Conservation (phyloP, 305 asterid species). For the Petunia hybrid region DNA sequence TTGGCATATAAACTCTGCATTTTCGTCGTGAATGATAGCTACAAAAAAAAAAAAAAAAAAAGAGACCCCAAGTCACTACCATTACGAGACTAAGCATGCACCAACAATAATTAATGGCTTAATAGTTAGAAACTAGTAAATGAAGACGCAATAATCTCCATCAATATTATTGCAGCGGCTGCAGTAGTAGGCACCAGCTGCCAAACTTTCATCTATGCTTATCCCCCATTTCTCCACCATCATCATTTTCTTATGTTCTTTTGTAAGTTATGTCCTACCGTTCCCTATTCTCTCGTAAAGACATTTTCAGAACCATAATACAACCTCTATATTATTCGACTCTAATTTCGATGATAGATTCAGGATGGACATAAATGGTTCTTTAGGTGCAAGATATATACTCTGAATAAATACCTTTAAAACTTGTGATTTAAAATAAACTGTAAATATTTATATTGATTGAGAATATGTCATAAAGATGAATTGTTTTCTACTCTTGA, state of each 20-base stretch:
- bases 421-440: too few relatives aligned
- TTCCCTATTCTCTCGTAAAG: too few relatives aligned
- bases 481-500: too few relatives aligned
- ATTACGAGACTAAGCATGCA: conserved; percentile 34
- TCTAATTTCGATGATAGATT: too few relatives aligned
- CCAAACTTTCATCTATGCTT: neutral
- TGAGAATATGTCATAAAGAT: too few relatives aligned
- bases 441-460: too few relatives aligned
- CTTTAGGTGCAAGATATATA: too few relatives aligned
- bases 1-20: neutral
- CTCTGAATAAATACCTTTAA: too few relatives aligned
- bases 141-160: neutral
- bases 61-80: neutral
- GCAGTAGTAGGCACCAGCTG: neutral
- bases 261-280: neutral
- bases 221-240: neutral
- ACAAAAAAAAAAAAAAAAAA: conserved; percentile 6
- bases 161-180: neutral
- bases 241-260: neutral
- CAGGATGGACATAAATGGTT: too few relatives aligned
- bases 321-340: too few relatives aligned
- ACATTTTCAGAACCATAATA: too few relatives aligned
- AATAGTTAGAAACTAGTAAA: neutral
- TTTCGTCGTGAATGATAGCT: conserved; percentile 17
- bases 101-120: neutral